Evolutionary conservation across 2,329 filamentous ascomycete genomes (phyloP).

Genomic region (Rhynchosporium graminicola): DNA sequence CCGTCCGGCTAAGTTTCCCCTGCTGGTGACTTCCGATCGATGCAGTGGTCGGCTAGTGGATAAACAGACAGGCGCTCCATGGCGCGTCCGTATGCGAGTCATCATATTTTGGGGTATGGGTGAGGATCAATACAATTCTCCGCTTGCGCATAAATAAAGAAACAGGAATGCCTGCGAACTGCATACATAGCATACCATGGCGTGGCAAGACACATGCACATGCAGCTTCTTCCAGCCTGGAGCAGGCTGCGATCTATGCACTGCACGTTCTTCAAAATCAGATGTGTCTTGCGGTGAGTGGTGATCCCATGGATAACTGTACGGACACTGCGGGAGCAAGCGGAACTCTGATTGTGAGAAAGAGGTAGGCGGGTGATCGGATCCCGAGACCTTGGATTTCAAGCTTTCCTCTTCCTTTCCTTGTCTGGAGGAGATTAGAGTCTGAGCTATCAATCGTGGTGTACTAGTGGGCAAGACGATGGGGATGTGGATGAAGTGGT

Average conservation of each 20-base stretch:
- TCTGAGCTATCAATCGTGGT: slow-evolving; percentile 5
- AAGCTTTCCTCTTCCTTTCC: neutral
- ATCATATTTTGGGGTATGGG: neutral
- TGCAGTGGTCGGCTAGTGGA: neutral
- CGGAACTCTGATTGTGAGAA: slow-evolving; percentile 7
- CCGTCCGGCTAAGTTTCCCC: too few relatives aligned
- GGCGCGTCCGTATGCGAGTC: slow-evolving; percentile 2
- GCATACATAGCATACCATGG: neutral
- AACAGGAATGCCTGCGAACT: slow-evolving; percentile 2
- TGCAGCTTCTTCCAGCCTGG: neutral
- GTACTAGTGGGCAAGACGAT: neutral
- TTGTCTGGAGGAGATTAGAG: neutral
- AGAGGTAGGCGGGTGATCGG: neutral
- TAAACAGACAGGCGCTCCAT: neutral
- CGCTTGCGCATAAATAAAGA: slow-evolving; percentile 8
- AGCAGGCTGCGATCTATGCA: neutral
- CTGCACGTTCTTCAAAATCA: slow-evolving; percentile 5
- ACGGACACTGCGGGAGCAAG: neutral
- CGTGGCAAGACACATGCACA: neutral
- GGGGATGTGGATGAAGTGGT: neutral
- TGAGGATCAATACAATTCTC: neutral
- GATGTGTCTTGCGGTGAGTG: neutral
- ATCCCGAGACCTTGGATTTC: slow-evolving; percentile 1
- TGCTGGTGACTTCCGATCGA: too few relatives aligned
- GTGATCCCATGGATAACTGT: too few relatives aligned